Evolutionary conservation across 352 stramenopile genomes (phyloP), one percentile per base, ranked within the genome.

Genomic region (Aphanomyces cochlioides): DNA sequence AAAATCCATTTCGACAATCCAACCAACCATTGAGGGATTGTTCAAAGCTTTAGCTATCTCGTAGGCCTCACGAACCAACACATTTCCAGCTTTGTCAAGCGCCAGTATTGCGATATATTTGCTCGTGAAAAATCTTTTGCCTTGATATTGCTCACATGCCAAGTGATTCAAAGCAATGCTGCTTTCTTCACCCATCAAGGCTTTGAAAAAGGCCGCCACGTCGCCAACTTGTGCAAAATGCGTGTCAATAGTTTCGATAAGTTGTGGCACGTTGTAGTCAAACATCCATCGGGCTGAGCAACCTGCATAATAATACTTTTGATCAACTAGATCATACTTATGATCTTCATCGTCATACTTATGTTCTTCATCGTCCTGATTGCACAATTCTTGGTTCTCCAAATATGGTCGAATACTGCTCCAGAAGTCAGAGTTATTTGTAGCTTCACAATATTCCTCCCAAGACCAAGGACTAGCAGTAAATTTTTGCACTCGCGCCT

Each of bases 321-420:
- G 43, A 50, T n/a, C 10, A 12, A 50, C 43, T 50, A 50, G 17
- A 50, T 50, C 43, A n/a, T 50, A 12, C 17, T 12, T 50, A 50
- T 50, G 28, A 28, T 28, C 28, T 28, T 28, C 28, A 28, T 28
- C 28, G 28, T 28, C 28, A 28, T 28, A 28, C 28, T 28, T 28
- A 28, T 28, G 28, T 28, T 28, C 28, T 28, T 28, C 28, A 28
- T 50, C 10, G 17, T n/a, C 10, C 43, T n/a, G 43, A 50, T 50
- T 50, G 43, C 43, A 50, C 1, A 50, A 12, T 50, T 50, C 17
- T n/a, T n/a, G 17, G 17, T 12, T 50, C 43, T n/a, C 43, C 43
- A 50, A 50, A n/a, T 50, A n/a, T n/a, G 43, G 43, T 50, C 43
- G 43, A n/a, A 50, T 50, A n/a, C 43, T 50, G 43, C 10, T n/a